Evolutionary conservation across 768 basidiomycete species (phyloP).

Genomic region (Calocera viscosa): DNA sequence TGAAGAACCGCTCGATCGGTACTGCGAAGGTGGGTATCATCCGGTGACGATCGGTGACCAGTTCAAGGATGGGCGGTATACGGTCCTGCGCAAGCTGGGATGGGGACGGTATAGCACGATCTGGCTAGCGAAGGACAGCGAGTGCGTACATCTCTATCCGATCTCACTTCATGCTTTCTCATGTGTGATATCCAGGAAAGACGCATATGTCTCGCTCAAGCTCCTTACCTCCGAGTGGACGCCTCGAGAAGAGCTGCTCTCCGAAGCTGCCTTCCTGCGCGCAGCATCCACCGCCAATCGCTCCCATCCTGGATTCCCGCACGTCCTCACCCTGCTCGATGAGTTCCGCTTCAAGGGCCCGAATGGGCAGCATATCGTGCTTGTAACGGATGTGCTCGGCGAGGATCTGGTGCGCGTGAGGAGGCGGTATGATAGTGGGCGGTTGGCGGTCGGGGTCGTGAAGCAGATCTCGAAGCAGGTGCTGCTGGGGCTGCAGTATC

Average conservation of each 20-base stretch:
- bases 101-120: constrained; percentile 17
- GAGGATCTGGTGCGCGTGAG: constrained; percentile 6
- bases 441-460: constrained; percentile 49
- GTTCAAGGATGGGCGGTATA: constrained; percentile 11
- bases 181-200: not conserved
- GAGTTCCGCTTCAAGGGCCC: constrained; percentile 41
- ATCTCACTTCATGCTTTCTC: not conserved
- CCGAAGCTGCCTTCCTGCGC: constrained; percentile 30
- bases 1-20: not conserved
- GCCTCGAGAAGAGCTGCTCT: constrained; percentile 25
- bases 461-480: constrained; percentile 79
- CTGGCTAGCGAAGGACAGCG: constrained; percentile 14
- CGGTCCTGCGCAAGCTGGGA: constrained; percentile 15
- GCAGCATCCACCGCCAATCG: constrained; percentile 28
- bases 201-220: constrained; percentile 14
- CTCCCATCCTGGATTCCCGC: constrained; percentile 61
- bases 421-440: constrained; percentile 1
- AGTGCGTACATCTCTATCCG: constrained; percentile 1
- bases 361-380: constrained; percentile 31
- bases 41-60: not conserved
- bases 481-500: constrained; percentile 76
- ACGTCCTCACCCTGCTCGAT: constrained; percentile 83
- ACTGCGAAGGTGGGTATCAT: not conserved
- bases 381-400: constrained; percentile 29
- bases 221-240: constrained; percentile 10